Conservation (phyloP, 1,284 basidiomycete species). For the Athelia sp. region DNA sequence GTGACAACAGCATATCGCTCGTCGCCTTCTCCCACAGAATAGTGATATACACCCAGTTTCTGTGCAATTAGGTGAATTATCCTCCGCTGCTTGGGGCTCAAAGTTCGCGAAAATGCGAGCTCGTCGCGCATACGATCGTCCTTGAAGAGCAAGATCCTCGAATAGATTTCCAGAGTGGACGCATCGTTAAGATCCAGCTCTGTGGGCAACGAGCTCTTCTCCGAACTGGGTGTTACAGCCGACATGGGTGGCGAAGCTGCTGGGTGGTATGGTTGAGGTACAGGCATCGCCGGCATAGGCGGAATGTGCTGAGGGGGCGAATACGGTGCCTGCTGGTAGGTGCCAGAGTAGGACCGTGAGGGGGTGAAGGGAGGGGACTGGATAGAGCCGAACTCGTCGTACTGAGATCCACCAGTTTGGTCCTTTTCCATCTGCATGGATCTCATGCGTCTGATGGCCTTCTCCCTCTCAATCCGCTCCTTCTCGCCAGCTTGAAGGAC, state of each 20-base stretch:
- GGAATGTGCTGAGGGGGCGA: constrained; percentile 46
- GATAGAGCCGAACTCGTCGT: constrained; percentile 65
- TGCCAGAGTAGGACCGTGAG: constrained; percentile 60
- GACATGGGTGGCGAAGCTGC: constrained; percentile 34
- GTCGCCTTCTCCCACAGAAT: constrained; percentile 90
- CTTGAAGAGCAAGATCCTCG: constrained; percentile 94
- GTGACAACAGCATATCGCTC: constrained; percentile 92
- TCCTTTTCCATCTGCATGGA: constrained; percentile 92
- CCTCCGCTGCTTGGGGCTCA: constrained; percentile 82
- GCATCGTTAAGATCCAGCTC: constrained; percentile 96
- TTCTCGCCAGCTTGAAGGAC: constrained; percentile 98
- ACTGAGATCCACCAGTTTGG: constrained; percentile 38
- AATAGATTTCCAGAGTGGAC: constrained; percentile 94
- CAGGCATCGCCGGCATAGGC: constrained; percentile 37
- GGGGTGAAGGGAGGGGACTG: constrained; percentile 44
- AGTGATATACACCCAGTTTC: constrained; percentile 92
- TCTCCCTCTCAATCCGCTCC: constrained; percentile 98
- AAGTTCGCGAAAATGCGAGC: constrained; percentile 86
- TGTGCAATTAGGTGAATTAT: constrained; percentile 96
- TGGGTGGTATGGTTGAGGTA: constrained; percentile 49
- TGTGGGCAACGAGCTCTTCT: constrained; percentile 47
- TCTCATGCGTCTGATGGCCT: constrained; percentile 97
- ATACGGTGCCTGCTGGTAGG: constrained; percentile 44
- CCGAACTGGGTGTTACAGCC: constrained; percentile 51
- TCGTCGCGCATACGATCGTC: constrained; percentile 98